phyloP scores from a whole-genome alignment of 352 stramenopile genomes.

The Phytophthora constricta region DNA sequence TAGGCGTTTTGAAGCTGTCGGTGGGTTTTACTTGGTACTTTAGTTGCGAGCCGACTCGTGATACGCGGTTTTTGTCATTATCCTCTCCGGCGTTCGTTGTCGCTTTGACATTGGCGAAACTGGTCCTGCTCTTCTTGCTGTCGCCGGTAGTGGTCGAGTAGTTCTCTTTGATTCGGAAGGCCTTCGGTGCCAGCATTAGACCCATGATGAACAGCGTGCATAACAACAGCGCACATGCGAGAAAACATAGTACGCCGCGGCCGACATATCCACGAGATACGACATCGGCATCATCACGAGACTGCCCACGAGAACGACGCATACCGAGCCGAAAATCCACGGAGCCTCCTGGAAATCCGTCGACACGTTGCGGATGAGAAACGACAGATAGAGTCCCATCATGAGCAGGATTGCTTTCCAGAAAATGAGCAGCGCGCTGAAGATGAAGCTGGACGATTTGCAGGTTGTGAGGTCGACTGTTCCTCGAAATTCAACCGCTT shows the following conservation, averaged over 20 bases:
- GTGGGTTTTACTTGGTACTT: not conserved
- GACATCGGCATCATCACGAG: conserved; percentile 56
- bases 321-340: conserved; percentile 62
- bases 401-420: conserved; percentile 64
- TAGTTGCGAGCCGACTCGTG: not conserved
- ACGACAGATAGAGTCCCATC: conserved; percentile 52
- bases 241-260: conserved; percentile 45
- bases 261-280: conserved; percentile 55
- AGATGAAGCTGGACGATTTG: conserved; percentile 56
- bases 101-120: not conserved
- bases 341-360: conserved; percentile 71
- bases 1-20: no score
- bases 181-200: conserved; percentile 54
- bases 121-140: not conserved
- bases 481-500: conserved; percentile 32
- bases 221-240: conserved; percentile 33
- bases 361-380: conserved; percentile 75
- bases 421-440: conserved; percentile 58
- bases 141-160: not conserved
- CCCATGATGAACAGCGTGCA: conserved; percentile 46
- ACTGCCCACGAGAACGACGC: conserved; percentile 56
- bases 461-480: conserved; percentile 39
- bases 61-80: no score
- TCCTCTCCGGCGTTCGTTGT: no score
- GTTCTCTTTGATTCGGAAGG: conserved; percentile 43